Evolutionary conservation across 257 asterid species (phyloP).

Genomic region (Solanum raphanifolium): DNA sequence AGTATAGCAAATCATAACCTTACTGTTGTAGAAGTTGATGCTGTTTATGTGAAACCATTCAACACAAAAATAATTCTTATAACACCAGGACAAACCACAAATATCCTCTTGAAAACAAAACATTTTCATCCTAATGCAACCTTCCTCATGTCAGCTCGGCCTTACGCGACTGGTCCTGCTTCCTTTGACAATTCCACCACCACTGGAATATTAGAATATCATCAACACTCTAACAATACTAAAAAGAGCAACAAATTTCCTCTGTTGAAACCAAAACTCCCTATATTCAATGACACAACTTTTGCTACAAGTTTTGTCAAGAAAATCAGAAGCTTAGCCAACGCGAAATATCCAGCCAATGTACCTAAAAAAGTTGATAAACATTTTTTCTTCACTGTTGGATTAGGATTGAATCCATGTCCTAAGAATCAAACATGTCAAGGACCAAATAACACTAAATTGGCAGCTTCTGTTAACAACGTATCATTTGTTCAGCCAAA

Average conservation of each 20-base stretch:
- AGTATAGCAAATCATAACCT: constrained; percentile 47
- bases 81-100: constrained; percentile 63
- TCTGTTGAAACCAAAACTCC: constrained; percentile 17
- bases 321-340: constrained; percentile 37
- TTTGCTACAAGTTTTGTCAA: constrained; percentile 22
- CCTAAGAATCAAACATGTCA: constrained; percentile 32
- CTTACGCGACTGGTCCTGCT: constrained; percentile 48
- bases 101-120: constrained; percentile 35
- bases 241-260: constrained; percentile 9
- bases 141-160: constrained; percentile 43
- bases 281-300: constrained; percentile 23
- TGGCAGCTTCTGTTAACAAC: constrained; percentile 44
- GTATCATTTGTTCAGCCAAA: constrained; percentile 48
- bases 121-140: constrained; percentile 29
- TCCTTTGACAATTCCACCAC: constrained; percentile 52
- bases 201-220: constrained; percentile 34
- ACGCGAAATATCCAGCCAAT: constrained; percentile 30
- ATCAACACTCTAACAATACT: constrained; percentile 6
- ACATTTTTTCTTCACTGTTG: constrained; percentile 50
- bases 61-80: constrained; percentile 27
- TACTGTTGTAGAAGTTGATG: constrained; percentile 54
- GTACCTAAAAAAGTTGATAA: constrained; percentile 36
- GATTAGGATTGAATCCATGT: constrained; percentile 45
- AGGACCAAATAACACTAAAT: constrained; percentile 52
- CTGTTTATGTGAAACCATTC: constrained; percentile 54